phyloP scores from a whole-genome alignment of 768 basidiomycete species.

The Botryobasidium botryosum region DNA sequence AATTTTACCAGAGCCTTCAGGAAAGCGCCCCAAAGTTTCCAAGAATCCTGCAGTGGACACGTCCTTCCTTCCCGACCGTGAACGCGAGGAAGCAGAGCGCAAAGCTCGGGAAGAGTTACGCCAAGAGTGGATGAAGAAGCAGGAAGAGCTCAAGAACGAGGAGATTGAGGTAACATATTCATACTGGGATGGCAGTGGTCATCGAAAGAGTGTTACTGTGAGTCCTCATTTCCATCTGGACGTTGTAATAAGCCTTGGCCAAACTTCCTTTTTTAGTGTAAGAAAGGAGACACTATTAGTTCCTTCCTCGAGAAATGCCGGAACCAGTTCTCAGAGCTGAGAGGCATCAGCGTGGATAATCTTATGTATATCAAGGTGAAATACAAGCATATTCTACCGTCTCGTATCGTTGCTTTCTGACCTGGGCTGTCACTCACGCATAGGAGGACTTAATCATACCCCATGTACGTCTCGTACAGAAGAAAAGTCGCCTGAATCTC shows the following conservation, averaged over 20 bases:
- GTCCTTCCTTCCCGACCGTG: constrained; percentile 95
- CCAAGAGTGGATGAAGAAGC: constrained; percentile 68
- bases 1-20: constrained; percentile 22
- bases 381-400: background rate
- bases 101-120: constrained; percentile 75
- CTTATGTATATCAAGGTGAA: constrained; percentile 94
- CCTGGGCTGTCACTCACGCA: no score
- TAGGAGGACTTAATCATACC: constrained; percentile 97
- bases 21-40: constrained; percentile 64
- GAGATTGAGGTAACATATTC: constrained; percentile 88
- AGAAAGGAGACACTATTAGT: constrained; percentile 85
- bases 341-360: constrained; percentile 84
- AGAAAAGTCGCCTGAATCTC: background rate
- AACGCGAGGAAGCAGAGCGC: constrained; percentile 85
- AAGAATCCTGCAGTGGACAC: constrained; percentile 97
- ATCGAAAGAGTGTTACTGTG: constrained; percentile 80
- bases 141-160: constrained; percentile 50
- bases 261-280: constrained; percentile 47
- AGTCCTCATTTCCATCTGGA: constrained; percentile 19
- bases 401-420: no score
- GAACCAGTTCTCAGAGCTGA: constrained; percentile 79
- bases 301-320: constrained; percentile 86
- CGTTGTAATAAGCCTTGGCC: background rate
- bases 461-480: constrained; percentile 38
- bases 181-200: constrained; percentile 97